Conservation (phyloP, 768 basidiomycete species). For the Hygrophoropsis aurantiaca region DNA sequence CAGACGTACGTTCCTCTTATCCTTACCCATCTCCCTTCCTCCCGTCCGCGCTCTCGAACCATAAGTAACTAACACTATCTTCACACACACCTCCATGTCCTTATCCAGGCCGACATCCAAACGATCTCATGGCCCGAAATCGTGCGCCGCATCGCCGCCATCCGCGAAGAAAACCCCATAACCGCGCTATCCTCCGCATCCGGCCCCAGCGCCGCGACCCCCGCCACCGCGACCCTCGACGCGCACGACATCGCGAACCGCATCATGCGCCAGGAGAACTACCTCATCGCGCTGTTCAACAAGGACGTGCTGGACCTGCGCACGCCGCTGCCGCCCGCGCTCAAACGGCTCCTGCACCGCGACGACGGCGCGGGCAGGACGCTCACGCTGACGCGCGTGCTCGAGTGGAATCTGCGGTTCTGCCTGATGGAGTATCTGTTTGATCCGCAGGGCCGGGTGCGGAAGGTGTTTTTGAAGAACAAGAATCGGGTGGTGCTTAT, state of each 20-base stretch:
- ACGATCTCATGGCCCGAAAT: conserved; percentile 97
- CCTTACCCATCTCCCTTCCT: conserved; percentile 12
- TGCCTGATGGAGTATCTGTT: conserved; percentile 96
- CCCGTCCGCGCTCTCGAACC: too few relatives aligned
- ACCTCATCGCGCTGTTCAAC: conserved; percentile 96
- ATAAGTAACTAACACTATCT: not conserved
- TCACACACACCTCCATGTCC: conserved; percentile 10
- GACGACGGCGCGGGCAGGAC: conserved; percentile 60
- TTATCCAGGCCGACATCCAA: conserved; percentile 96
- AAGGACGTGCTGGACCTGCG: conserved; percentile 91
- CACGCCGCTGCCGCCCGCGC: conserved; percentile 67
- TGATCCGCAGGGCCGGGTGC: conserved; percentile 83
- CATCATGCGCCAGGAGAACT: conserved; percentile 98
- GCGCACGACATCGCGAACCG: conserved; percentile 98
- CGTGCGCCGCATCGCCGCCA: conserved; percentile 84
- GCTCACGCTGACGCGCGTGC: conserved; percentile 78
- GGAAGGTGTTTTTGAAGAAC: conserved; percentile 88
- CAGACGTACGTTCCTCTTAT: conserved; percentile 64
- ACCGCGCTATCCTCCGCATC: conserved; percentile 77
- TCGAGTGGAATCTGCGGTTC: conserved; percentile 97
- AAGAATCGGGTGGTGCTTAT: conserved; percentile 77
- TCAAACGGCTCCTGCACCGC: conserved; percentile 51
- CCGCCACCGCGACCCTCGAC: conserved; percentile 84
- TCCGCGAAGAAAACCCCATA: conserved; percentile 90
- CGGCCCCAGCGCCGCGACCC: conserved; percentile 51